Evolutionary conservation across 2,329 filamentous ascomycete species (phyloP).

Genomic region (Trichoderma koningii): DNA sequence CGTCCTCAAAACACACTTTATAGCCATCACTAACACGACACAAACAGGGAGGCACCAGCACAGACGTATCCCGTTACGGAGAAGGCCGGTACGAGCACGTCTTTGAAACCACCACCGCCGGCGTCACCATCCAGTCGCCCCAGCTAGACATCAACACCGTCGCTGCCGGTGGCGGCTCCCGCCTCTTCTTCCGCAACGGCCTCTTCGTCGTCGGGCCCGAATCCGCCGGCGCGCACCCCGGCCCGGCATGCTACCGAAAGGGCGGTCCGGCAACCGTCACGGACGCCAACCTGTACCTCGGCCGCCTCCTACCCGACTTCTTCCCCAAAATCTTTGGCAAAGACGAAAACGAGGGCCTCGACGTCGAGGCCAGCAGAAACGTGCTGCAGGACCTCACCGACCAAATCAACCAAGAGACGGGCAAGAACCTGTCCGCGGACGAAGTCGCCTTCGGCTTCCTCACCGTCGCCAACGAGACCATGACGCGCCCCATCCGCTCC

Average conservation of each 20-base stretch:
- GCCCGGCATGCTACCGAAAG: slow-evolving; percentile 88
- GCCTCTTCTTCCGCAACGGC: slow-evolving; percentile 85
- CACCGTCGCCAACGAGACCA: slow-evolving; percentile 86
- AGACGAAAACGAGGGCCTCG: slow-evolving; percentile 79
- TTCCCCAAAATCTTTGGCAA: slow-evolving; percentile 95
- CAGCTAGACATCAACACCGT: slow-evolving; percentile 96
- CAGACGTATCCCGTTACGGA: slow-evolving; percentile 85
- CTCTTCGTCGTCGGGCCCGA: slow-evolving; percentile 90
- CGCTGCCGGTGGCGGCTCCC: slow-evolving; percentile 82
- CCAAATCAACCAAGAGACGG: slow-evolving; percentile 75
- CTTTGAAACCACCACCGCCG: slow-evolving; percentile 90
- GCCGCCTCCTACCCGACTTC: slow-evolving; percentile 82
- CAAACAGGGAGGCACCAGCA: slow-evolving; percentile 73
- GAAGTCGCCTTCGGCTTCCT: slow-evolving; percentile 89
- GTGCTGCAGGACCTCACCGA: slow-evolving; percentile 75
- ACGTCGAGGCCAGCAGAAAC: slow-evolving; percentile 72
- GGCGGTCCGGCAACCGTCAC: slow-evolving; percentile 90
- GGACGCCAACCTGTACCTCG: slow-evolving; percentile 85
- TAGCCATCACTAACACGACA: background rate
- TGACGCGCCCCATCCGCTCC: slow-evolving; percentile 87
- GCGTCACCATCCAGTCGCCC: slow-evolving; percentile 90
- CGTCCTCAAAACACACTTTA: no score
- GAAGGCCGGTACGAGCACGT: slow-evolving; percentile 88
- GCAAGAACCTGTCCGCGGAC: slow-evolving; percentile 71
- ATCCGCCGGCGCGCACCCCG: slow-evolving; percentile 84